Base-by-base conservation (phyloP, 164 flowering plant species). In the Magnolia kwangsiensis region DNA sequence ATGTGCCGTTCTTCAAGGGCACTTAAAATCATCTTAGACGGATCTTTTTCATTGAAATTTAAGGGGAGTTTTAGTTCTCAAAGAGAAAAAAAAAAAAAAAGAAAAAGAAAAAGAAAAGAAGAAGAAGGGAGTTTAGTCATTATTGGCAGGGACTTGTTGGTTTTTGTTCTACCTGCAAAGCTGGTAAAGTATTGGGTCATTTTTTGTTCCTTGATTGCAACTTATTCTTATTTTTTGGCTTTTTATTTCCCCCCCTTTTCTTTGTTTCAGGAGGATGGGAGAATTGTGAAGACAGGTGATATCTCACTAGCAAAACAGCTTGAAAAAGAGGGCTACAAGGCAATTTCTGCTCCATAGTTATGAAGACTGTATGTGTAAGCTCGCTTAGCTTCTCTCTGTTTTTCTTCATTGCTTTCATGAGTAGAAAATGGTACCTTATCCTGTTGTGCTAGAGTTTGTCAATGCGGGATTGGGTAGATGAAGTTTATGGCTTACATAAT, bases 241-340 rank as follows among this genome's bases (percentile, higher is more conserved):
- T 72, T 24, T 51, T 49, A 7, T 7, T 8, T 37, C 45, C 45
- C 45, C 7, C 19, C 61, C 19, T 27, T 51, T 24, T 71, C 13
- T 31, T 50, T 64, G 5, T 77, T 37, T 69, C 80, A 89, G 98
- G 98, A 92, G 82, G 84, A 91, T 78, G 99, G 99, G 58, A 92
- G 81, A 84, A 93, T 96, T 70, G 86, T 90, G 51, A 90, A 84
- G 84, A 94, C 98, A 2, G 99, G 99, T 73, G 96, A 94, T 72
- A 86, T 81, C 23, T 88, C 93, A 58, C 77, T 96, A 9, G 98
- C 95, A 5, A 76, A 87, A 76, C 79, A 83, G 72, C 89, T 96
- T 69, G 96, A 92, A 80, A 81, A 90, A 81, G 93, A 86, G 81
- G 99, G 99, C 2, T 96, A 94, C 84, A 89, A 87, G 82, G 92